These are phyloP conservation scores for Coleophoma eucalyptorum DNA, from an alignment of 2,329 filamentous ascomycete genomes.

Conservation along the genomic window DNA sequence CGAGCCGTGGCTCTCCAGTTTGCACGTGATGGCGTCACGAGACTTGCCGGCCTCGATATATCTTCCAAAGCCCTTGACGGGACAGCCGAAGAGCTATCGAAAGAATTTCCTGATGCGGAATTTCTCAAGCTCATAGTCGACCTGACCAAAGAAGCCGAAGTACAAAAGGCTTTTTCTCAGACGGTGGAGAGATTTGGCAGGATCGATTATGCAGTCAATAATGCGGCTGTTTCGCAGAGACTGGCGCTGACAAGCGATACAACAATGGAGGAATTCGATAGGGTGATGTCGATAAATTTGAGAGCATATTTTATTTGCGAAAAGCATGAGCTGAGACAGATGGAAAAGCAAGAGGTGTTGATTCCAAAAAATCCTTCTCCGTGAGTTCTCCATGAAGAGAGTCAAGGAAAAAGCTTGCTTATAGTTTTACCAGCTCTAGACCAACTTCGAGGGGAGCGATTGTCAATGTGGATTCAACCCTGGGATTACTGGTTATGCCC, in stretches of 20 bases:
- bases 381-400: too few relatives aligned
- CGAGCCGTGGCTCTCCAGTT: constrained; percentile 2
- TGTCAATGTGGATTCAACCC: constrained; percentile 17
- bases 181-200: constrained; percentile 41
- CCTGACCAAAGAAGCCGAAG: neutral
- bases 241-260: constrained; percentile 18
- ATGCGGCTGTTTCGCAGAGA: constrained; percentile 28
- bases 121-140: neutral
- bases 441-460: constrained; percentile 18
- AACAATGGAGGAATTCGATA: constrained; percentile 8
- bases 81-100: neutral
- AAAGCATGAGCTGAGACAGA: constrained; percentile 21
- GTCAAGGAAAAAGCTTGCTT: too few relatives aligned
- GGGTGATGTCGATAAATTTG: constrained; percentile 28
- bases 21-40: constrained; percentile 4
- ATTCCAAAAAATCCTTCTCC: neutral
- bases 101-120: neutral
- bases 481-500: constrained; percentile 11
- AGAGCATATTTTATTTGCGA: constrained; percentile 27
- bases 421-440: too few relatives aligned
- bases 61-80: neutral
- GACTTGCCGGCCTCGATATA: constrained; percentile 4
- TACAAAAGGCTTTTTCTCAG: neutral
- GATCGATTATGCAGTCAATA: constrained; percentile 49
- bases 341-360: neutral